Percentiles rank a stretch among this genome's conserved stretches.
Conservation (phyloP, 169 alveolate species). For the Theileria parva region DNA sequence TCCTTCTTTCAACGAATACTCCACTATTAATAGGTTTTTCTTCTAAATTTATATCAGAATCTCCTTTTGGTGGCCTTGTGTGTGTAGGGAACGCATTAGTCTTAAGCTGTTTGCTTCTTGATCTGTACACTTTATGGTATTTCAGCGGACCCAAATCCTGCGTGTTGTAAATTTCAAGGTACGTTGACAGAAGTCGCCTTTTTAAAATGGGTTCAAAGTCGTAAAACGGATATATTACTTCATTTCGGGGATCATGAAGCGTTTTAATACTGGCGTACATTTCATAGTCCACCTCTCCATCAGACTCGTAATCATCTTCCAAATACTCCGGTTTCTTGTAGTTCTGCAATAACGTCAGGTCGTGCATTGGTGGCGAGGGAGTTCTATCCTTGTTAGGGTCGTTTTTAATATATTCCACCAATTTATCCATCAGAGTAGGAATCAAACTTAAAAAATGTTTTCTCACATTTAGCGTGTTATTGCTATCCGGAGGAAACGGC, state of each 20-base stretch:
- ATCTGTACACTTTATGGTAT: constrained; percentile 30
- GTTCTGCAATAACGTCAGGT: constrained; percentile 29
- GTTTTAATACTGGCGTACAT: constrained; percentile 53
- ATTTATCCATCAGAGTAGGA: constrained; percentile 58
- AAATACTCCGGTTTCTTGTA: constrained; percentile 51
- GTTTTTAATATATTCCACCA: constrained; percentile 55
- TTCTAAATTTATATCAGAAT: not conserved
- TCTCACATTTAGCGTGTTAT: constrained; percentile 25
- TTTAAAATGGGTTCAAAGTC: constrained; percentile 55
- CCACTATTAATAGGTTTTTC: not conserved
- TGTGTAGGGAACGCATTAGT: constrained; percentile 36
- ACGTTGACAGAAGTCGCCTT: constrained; percentile 49
- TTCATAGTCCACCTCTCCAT: constrained; percentile 41
- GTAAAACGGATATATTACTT: constrained; percentile 48
- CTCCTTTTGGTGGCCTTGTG: constrained; percentile 47
- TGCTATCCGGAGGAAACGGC: constrained; percentile 48
- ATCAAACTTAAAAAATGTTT: constrained; percentile 31
- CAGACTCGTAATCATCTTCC: constrained; percentile 17
- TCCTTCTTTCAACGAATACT: constrained; percentile 10
- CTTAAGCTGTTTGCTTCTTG: constrained; percentile 37
- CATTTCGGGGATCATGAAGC: constrained; percentile 54
- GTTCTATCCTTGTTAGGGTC: constrained; percentile 60
- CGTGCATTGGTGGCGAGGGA: constrained; percentile 69
- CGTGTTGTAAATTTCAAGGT: constrained; percentile 49
- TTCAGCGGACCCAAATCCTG: constrained; percentile 54